Evolutionary conservation across 495 filamentous ascomycete genomes (phyloP).

Genomic region (Tuber brumale): DNA sequence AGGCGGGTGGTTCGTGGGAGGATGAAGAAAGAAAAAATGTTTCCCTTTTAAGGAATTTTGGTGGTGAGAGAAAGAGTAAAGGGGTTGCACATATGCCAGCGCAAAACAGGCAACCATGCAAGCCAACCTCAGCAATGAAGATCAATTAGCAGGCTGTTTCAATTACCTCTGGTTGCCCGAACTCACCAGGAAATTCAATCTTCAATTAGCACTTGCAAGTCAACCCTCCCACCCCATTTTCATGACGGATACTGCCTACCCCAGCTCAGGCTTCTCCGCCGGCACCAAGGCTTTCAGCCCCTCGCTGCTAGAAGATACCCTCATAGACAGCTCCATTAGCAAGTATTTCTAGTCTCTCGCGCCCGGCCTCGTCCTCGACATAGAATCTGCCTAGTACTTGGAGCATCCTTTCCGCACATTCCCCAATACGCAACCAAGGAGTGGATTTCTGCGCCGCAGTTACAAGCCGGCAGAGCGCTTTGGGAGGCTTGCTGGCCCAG

Average conservation of each 20-base stretch:
- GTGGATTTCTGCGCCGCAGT: slow-evolving; percentile 89
- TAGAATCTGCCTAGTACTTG: no score
- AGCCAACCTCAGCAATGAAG: slow-evolving; percentile 87
- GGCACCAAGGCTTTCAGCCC: slow-evolving; percentile 88
- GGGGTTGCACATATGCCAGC: slow-evolving; percentile 11
- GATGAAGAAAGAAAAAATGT: no score
- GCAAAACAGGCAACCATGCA: slow-evolving; percentile 74
- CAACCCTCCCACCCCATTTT: slow-evolving; percentile 65
- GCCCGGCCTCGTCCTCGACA: slow-evolving; percentile 73
- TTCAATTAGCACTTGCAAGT: slow-evolving; percentile 63
- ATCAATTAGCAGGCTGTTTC: slow-evolving; percentile 69
- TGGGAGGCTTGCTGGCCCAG: slow-evolving; percentile 92
- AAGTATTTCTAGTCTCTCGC: slow-evolving; percentile 93
- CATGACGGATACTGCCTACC: slow-evolving; percentile 88
- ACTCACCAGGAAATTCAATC: slow-evolving; percentile 74
- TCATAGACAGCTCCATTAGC: slow-evolving; percentile 90
- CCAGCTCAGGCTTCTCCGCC: slow-evolving; percentile 81
- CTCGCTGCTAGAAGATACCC: slow-evolving; percentile 77
- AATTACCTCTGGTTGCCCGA: slow-evolving; percentile 70
- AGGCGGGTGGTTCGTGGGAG: neutral
- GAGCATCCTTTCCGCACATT: slow-evolving; percentile 90
- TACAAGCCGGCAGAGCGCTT: slow-evolving; percentile 75
- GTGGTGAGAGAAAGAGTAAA: neutral
- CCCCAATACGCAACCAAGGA: slow-evolving; percentile 81
- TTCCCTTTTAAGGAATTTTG: no score